Conservation (phyloP, 495 filamentous ascomycete species). For the Penicillium flavigenum region DNA sequence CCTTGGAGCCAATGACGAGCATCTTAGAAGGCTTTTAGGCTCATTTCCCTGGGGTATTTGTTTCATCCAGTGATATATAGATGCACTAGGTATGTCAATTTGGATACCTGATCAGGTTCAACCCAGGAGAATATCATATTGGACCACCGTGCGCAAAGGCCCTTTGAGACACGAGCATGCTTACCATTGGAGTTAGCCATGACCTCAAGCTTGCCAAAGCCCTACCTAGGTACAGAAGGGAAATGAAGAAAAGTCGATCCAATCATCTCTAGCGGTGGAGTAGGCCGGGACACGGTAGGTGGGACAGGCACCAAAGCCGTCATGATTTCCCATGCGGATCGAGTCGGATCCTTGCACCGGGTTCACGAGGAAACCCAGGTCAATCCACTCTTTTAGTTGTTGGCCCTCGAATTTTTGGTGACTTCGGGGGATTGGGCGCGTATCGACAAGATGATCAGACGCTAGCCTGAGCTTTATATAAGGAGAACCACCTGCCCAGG, state of each 20-base stretch:
- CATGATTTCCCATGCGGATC: constrained; percentile 33
- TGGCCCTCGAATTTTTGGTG: constrained; percentile 6
- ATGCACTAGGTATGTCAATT: background rate
- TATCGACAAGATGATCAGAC: constrained; percentile 33
- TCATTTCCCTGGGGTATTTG: constrained; percentile 5
- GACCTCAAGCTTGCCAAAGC: constrained; percentile 1
- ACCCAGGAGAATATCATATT: background rate
- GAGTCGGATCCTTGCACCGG: constrained; percentile 31
- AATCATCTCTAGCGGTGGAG: constrained; percentile 24
- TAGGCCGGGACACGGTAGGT: constrained; percentile 24
- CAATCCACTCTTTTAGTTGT: constrained; percentile 14
- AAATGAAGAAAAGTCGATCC: constrained; percentile 12
- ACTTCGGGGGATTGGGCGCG: constrained; percentile 25
- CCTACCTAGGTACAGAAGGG: constrained; percentile 7
- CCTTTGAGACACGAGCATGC: background rate
- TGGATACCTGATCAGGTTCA: background rate
- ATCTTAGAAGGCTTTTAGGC: constrained; percentile 1
- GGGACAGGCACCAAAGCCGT: constrained; percentile 34
- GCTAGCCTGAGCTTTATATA: constrained; percentile 38
- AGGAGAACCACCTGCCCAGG: constrained; percentile 29
- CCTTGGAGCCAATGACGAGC: constrained; percentile 7
- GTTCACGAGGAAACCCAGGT: constrained; percentile 14
- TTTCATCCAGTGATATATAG: constrained; percentile 5
- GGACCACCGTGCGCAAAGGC: background rate
- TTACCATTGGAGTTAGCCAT: background rate